A percentile compares a stretch with the other conserved stretches of the same genome.
Evolutionary conservation across 139 green algal species (phyloP).

Genomic region (Nannochloris sp.): DNA sequence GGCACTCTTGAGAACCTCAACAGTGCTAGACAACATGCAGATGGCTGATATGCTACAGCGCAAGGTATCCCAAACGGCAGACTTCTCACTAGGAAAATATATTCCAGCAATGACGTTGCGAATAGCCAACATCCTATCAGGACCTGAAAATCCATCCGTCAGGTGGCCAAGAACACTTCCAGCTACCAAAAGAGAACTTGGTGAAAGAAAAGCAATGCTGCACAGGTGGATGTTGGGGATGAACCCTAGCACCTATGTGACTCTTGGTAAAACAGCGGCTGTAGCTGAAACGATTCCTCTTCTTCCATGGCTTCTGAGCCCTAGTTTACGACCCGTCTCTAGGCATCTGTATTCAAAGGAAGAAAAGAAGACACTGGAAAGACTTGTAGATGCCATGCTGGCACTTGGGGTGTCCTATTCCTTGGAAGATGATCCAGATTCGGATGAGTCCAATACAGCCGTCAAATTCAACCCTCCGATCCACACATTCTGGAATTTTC

Average conservation of each 20-base stretch:
- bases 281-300: constrained; percentile 37
- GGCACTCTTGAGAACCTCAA: constrained; percentile 41
- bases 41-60: constrained; percentile 46
- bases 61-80: constrained; percentile 1
- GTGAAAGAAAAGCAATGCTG: constrained; percentile 35
- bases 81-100: constrained; percentile 44
- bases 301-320: constrained; percentile 39
- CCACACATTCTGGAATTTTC: constrained; percentile 25
- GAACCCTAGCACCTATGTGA: constrained; percentile 1
- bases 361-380: constrained; percentile 35
- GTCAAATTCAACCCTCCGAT: constrained; percentile 30
- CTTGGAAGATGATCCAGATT: constrained; percentile 16
- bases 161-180: constrained; percentile 47
- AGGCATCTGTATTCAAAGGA: constrained; percentile 42
- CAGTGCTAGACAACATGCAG: constrained; percentile 36
- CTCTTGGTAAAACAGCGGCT: constrained; percentile 3
- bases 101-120: constrained; percentile 40
- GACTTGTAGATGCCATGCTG: constrained; percentile 45
- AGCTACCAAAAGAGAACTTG: constrained; percentile 11
- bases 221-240: constrained; percentile 40
- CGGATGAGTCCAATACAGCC: constrained; percentile 1
- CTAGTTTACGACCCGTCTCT: constrained; percentile 42
- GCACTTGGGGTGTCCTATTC: constrained; percentile 52
- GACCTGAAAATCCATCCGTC: constrained; percentile 33
- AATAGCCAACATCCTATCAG: constrained; percentile 14